Evolutionary conservation across 768 basidiomycete genomes (phyloP).

Genomic region (Arthromyces matolae): DNA sequence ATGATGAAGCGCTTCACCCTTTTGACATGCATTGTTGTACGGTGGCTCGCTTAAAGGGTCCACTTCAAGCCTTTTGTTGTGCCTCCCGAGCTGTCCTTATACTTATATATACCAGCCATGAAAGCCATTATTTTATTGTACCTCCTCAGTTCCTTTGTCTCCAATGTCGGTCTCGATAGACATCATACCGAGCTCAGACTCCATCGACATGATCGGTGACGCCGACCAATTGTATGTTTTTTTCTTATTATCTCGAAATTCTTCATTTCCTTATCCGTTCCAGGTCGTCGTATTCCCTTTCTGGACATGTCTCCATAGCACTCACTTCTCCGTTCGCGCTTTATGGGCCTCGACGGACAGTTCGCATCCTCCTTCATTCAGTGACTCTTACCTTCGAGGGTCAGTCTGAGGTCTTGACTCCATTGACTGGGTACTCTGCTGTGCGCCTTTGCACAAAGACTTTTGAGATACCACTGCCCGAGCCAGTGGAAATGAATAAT

Average conservation of each 20-base stretch:
- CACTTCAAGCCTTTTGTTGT: conserved; percentile 19
- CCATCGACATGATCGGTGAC: conserved; percentile 69
- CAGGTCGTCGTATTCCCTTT: conserved; percentile 85
- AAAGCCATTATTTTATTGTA: conserved; percentile 17
- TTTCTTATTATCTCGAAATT: not conserved
- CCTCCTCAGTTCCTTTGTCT: conserved; percentile 14
- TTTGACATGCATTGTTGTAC: conserved; percentile 12
- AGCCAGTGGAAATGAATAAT: conserved; percentile 58
- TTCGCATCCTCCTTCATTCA: conserved; percentile 60
- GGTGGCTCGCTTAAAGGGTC: conserved; percentile 8
- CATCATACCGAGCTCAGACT: conserved; percentile 54
- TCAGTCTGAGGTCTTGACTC: conserved; percentile 70
- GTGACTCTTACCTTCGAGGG: conserved; percentile 81
- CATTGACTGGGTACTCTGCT: conserved; percentile 61
- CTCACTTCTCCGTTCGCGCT: conserved; percentile 55
- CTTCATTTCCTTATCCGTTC: not conserved
- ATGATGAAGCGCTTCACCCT: conserved; percentile 7
- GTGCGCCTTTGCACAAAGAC: conserved; percentile 65
- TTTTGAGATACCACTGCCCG: conserved; percentile 54
- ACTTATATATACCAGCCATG: conserved; percentile 14
- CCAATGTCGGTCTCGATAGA: conserved; percentile 64
- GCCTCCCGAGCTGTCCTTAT: conserved; percentile 13
- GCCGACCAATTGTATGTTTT: conserved; percentile 57
- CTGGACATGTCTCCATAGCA: conserved; percentile 72
- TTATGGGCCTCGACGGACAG: conserved; percentile 49